Conservation (phyloP, 2,329 filamentous ascomycete species). For the Epichloe aotearoae region DNA sequence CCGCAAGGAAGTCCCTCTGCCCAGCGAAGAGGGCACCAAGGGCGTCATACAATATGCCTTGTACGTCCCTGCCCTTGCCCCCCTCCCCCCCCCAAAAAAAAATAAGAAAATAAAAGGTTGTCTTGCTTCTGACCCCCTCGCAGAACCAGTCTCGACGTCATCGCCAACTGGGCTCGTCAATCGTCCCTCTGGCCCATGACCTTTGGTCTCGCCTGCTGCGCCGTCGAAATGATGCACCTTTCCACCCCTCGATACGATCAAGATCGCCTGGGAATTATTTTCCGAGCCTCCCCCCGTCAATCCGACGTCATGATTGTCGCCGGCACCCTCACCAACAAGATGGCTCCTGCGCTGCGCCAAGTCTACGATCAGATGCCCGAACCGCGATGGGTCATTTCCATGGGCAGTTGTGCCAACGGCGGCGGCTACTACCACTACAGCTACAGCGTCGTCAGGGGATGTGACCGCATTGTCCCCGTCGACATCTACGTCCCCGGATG, state of each 20-base stretch:
- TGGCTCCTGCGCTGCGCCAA: constrained; percentile 80
- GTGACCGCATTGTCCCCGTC: constrained; percentile 65
- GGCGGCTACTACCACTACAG: constrained; percentile 82
- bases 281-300: constrained; percentile 70
- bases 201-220: constrained; percentile 80
- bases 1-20: constrained; percentile 60
- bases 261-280: constrained; percentile 79
- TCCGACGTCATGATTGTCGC: constrained; percentile 91
- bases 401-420: constrained; percentile 76
- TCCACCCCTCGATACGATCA: constrained; percentile 83
- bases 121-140: background rate
- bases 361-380: constrained; percentile 96
- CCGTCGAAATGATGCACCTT: constrained; percentile 85
- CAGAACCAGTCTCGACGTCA: constrained; percentile 64
- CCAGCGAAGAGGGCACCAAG: constrained; percentile 70
- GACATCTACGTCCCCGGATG: constrained; percentile 72
- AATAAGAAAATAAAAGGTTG: too few species aligned
- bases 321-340: constrained; percentile 89
- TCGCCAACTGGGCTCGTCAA: constrained; percentile 76
- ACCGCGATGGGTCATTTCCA: constrained; percentile 71
- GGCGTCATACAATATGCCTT: constrained; percentile 73
- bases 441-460: constrained; percentile 63
- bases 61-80: constrained; percentile 37
- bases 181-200: constrained; percentile 81
- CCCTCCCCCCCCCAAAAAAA: too few species aligned